These are phyloP conservation scores for Clathrospora elynae DNA, from an alignment of 2,329 filamentous ascomycete species.

Conservation along the genomic window DNA sequence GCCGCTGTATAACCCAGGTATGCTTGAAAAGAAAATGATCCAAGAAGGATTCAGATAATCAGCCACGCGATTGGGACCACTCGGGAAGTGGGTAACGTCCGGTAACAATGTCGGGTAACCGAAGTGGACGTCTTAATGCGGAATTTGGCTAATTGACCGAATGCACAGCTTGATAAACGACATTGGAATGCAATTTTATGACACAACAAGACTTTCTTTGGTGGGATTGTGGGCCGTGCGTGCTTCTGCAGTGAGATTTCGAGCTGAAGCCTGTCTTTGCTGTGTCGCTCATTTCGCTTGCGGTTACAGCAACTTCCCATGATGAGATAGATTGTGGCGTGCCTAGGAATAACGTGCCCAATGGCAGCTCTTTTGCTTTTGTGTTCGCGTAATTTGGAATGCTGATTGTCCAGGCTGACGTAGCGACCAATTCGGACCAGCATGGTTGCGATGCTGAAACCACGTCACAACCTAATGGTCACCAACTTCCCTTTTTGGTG, in stretches of 20 bases:
- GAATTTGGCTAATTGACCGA: constrained; percentile 16
- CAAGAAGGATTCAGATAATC: background rate
- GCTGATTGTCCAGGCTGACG: constrained; percentile 21
- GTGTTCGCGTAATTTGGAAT: constrained; percentile 12
- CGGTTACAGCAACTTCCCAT: constrained; percentile 31
- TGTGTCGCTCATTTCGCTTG: constrained; percentile 49
- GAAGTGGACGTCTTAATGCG: constrained; percentile 2
- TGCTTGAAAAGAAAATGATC: too few relatives aligned
- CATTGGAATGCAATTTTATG: constrained; percentile 42
- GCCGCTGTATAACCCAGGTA: too few relatives aligned
- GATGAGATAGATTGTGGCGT: constrained; percentile 30
- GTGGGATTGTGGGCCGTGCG: constrained; percentile 36
- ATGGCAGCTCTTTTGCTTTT: constrained; percentile 11
- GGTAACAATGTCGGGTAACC: constrained; percentile 16
- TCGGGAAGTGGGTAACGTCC: constrained; percentile 19
- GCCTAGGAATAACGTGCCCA: constrained; percentile 17
- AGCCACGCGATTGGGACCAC: too few relatives aligned
- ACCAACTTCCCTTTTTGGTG: constrained; percentile 46
- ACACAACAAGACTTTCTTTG: constrained; percentile 37
- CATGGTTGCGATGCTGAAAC: constrained; percentile 30
- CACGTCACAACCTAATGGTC: constrained; percentile 37
- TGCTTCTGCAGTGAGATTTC: constrained; percentile 33
- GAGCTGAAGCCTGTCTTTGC: constrained; percentile 34
- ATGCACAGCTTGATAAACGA: constrained; percentile 23
- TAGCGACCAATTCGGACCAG: constrained; percentile 19